These are phyloP conservation scores for Claviceps digitariae DNA, from an alignment of 2,329 filamentous ascomycete species.

Conservation along the genomic window DNA sequence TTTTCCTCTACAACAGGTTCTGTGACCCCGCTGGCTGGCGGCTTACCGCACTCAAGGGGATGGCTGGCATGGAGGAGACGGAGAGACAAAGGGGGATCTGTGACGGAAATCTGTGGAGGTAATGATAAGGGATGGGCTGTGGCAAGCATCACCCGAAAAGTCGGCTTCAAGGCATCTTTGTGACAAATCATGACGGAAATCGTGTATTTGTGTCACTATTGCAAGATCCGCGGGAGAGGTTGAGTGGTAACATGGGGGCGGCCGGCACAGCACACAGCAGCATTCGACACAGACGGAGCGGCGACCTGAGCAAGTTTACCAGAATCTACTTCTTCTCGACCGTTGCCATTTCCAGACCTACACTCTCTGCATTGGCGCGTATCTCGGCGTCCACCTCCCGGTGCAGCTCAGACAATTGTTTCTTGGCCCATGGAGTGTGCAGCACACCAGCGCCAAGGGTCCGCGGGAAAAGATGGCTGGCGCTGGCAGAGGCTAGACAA, in stretches of 20 bases:
- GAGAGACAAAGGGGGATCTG: too few relatives aligned
- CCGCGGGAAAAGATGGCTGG: conserved; percentile 77
- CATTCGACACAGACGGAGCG: conserved; percentile 14
- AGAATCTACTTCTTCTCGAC: conserved; percentile 80
- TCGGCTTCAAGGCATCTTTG: background rate
- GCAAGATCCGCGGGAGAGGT: conserved; percentile 56
- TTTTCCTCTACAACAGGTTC: too few relatives aligned
- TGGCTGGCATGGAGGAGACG: too few relatives aligned
- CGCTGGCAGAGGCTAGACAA: conserved; percentile 69
- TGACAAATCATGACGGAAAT: background rate
- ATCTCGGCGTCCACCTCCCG: conserved; percentile 65
- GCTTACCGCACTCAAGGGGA: too few relatives aligned
- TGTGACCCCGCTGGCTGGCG: too few relatives aligned
- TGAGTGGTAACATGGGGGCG: background rate
- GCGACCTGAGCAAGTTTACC: conserved; percentile 45
- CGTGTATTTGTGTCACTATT: conserved; percentile 31
- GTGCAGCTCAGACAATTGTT: conserved; percentile 60
- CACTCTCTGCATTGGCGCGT: conserved; percentile 61
- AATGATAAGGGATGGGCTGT: too few relatives aligned
- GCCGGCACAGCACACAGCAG: conserved; percentile 1
- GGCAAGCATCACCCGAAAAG: too few relatives aligned
- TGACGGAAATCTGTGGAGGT: too few relatives aligned
- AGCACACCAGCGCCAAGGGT: conserved; percentile 64
- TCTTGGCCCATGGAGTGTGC: conserved; percentile 84
- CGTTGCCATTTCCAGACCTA: conserved; percentile 71